These are phyloP conservation scores for Neurospora sp. DNA, from an alignment of 495 filamentous ascomycete species.

Conservation along the genomic window DNA sequence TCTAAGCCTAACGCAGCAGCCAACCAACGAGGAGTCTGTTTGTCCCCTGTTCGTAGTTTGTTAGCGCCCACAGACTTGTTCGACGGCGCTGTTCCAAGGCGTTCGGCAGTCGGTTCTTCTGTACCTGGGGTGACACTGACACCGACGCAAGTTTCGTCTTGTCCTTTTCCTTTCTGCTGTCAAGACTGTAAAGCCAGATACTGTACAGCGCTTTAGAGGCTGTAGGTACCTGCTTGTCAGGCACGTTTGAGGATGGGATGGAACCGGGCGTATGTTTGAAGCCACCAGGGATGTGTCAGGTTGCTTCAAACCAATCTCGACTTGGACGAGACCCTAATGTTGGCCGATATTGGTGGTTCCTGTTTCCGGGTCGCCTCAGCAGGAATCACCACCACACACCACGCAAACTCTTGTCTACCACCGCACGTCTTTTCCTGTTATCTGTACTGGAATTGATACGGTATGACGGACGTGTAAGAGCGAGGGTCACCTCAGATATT, in stretches of 20 bases:
- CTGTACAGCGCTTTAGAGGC: not conserved
- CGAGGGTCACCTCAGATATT: not conserved
- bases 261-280: not conserved
- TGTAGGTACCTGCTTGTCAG: not conserved
- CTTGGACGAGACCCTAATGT: not conserved
- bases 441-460: not conserved
- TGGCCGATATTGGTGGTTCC: not conserved
- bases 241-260: not conserved
- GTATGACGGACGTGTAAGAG: not conserved
- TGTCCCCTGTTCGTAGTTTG: not conserved
- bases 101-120: not conserved
- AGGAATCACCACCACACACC: not conserved
- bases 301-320: not conserved
- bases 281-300: not conserved
- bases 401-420: not conserved
- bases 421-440: not conserved
- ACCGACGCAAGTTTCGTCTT: not conserved
- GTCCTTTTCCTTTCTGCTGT: not conserved
- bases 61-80: not conserved
- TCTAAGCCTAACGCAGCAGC: not conserved
- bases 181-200: not conserved
- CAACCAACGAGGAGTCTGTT: not conserved
- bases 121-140: not conserved
- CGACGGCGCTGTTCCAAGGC: not conserved
- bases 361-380: not conserved